These are phyloP conservation scores for Babesia sp. DNA, from an alignment of 169 alveolate species.

Conservation along the genomic window DNA sequence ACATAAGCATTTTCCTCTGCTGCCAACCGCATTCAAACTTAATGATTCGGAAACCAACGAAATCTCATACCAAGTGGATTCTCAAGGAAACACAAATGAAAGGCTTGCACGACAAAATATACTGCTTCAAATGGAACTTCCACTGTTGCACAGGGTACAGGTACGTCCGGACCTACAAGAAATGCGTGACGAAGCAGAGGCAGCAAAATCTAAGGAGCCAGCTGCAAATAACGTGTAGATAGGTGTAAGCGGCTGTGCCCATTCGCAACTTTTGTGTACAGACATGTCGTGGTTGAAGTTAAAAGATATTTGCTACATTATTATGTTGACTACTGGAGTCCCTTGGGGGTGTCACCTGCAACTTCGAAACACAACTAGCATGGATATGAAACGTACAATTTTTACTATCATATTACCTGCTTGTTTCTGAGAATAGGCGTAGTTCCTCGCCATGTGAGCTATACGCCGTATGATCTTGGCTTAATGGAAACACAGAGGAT, in stretches of 20 bases:
- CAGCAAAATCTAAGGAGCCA: conserved; percentile 1
- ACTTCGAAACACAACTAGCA: not conserved
- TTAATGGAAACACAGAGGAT: not conserved
- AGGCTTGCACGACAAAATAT: conserved; percentile 46
- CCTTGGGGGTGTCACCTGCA: not conserved
- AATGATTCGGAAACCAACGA: conserved; percentile 5
- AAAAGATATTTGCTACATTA: not conserved
- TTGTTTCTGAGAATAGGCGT: not conserved
- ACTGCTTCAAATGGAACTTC: conserved; percentile 62
- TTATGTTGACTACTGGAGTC: not conserved
- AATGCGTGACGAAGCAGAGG: conserved; percentile 16
- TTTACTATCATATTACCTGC: not conserved
- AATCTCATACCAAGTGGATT: conserved; percentile 14
- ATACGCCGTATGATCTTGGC: not conserved
- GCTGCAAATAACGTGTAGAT: not conserved
- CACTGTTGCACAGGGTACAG: conserved; percentile 63
- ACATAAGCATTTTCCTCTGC: conserved; percentile 68
- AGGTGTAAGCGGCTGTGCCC: not conserved
- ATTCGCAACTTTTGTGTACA: too few relatives aligned
- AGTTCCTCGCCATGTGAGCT: not conserved
- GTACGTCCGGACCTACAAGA: conserved; percentile 52
- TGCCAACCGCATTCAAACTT: conserved; percentile 52
- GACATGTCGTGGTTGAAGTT: not conserved
- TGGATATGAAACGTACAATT: too few relatives aligned
- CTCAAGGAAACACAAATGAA: conserved; percentile 33